These are phyloP conservation scores for Monosporascus sp. DNA, from an alignment of 2,329 filamentous ascomycete species.

Conservation along the genomic window DNA sequence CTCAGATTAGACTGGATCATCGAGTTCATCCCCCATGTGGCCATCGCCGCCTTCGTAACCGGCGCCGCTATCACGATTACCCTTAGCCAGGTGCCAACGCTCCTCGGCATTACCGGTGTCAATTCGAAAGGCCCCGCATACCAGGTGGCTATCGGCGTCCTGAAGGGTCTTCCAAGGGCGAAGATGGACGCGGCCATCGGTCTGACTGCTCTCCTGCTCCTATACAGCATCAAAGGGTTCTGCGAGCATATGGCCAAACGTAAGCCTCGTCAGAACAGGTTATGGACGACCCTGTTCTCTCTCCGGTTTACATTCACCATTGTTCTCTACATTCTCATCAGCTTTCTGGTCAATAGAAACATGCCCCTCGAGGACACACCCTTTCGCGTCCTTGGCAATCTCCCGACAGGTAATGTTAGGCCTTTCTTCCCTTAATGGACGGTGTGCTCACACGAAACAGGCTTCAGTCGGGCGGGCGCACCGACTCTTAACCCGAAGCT, in stretches of 20 bases:
- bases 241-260: conserved; percentile 57
- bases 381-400: conserved; percentile 59
- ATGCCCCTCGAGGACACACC: conserved; percentile 38
- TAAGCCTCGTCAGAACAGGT: conserved; percentile 53
- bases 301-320: conserved; percentile 71
- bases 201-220: conserved; percentile 57
- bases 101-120: conserved; percentile 37
- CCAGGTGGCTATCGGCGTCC: conserved; percentile 37
- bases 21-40: conserved; percentile 45
- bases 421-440: conserved; percentile 5
- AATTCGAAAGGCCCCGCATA: conserved; percentile 41
- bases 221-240: conserved; percentile 57
- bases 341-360: conserved; percentile 59
- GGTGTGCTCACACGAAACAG: conserved; percentile 19
- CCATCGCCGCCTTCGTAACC: conserved; percentile 47
- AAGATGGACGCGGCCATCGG: conserved; percentile 68
- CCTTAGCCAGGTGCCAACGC: conserved; percentile 38
- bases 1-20: conserved; percentile 44
- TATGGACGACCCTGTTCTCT: conserved; percentile 70
- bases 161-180: conserved; percentile 34
- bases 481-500: conserved; percentile 52
- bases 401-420: conserved; percentile 50
- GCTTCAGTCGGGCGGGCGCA: conserved; percentile 59
- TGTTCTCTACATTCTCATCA: conserved; percentile 68
- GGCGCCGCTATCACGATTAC: conserved; percentile 46